Evolutionary conservation across 164 flowering plant species (phyloP), one percentile per base, ranked within the genome.

Genomic region (Annona cherimola): DNA sequence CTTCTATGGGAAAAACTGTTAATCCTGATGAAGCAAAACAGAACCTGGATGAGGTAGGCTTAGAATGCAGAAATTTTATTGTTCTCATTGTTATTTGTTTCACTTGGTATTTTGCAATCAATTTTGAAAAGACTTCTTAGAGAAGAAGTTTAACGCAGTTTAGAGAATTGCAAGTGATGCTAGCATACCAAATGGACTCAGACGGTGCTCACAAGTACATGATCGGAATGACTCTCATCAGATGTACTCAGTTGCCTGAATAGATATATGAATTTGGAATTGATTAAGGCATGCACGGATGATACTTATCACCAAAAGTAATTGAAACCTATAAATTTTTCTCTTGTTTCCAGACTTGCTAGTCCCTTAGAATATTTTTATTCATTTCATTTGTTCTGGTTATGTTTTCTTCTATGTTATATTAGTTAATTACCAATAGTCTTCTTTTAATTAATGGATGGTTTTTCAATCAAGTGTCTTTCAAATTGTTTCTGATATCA

Each of bases 11-110:
- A 0, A 90, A 86, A 73, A 83, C 93, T 59, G 78, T 68, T 65
- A 83, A 86, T 77, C 79, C 94, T 62, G 74, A 88, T 0, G 93
- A 74, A 4, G 89, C 87, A 5, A 91, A 85, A 12, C 98, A 92
- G 79, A 84, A 85, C 70, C 77, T 94, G 61, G 99, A 94, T 76
- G 89, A 94, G 99, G 99, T 94, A 76, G 19, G 8, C n/a, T 18
- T 45, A 40, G 42, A 42, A 44, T 68, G 2, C 68, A 44, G 57
- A 50, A 50, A 50, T 43, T 18, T 64, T 64, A 40, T 3, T 26
- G 16, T 40, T 14, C 42, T 64, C 41, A 44, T 20, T 20, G 35
- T 18, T 62, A 11, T 62, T 20, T 18, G 65, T 39, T 41, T 39
- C 44, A 64, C 2, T 42, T 40, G 43, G 42, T 39, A 64, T 39